phyloP scores from a whole-genome alignment of 257 asterid genomes.

The Solanum corneliomulleri region DNA sequence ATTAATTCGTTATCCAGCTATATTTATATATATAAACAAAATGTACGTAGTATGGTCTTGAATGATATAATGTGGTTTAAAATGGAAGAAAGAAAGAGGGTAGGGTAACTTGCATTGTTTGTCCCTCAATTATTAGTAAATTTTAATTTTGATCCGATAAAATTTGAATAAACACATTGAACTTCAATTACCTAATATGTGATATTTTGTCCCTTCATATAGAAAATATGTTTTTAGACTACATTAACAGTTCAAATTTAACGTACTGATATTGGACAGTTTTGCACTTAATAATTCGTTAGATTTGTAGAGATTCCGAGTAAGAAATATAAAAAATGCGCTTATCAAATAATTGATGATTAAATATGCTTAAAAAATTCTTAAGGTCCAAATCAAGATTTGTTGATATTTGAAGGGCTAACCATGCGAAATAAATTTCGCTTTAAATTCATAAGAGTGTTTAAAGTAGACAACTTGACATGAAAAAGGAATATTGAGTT shows the following conservation, averaged over 20 bases:
- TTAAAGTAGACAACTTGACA: not conserved
- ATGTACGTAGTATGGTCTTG: not conserved
- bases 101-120: not conserved
- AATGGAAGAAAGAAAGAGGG: not conserved
- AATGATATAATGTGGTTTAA: not conserved
- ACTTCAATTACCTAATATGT: not conserved
- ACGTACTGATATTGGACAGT: not conserved
- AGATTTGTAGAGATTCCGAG: not conserved
- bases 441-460: too few relatives aligned
- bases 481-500: too few relatives aligned
- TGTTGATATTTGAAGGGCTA: not conserved
- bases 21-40: not conserved
- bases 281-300: not conserved
- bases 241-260: not conserved
- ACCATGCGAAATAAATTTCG: not conserved
- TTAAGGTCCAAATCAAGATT: not conserved
- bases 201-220: not conserved
- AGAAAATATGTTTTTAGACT: not conserved
- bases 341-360: not conserved
- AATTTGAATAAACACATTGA: not conserved
- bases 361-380: not conserved
- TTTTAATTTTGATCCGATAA: too few relatives aligned
- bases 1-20: not conserved
- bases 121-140: not conserved
- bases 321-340: not conserved